Percentiles rank a stretch among this genome's conserved stretches.
Conservation (phyloP, 2,329 filamentous ascomycete genomes). For the Aspergillus eucalypticola region DNA sequence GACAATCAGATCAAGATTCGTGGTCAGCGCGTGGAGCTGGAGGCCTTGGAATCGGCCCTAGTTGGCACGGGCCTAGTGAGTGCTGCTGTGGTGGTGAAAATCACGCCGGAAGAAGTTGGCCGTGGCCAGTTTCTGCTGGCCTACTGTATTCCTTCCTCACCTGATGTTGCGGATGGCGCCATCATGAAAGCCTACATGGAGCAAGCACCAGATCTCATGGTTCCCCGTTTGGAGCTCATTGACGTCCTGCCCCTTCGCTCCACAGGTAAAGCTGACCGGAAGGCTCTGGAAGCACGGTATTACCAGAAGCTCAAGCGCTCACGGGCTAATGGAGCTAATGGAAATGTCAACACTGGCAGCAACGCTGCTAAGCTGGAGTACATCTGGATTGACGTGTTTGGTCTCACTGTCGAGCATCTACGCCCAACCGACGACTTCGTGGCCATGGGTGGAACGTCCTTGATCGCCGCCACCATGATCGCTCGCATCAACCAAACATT, state of each 20-base stretch:
- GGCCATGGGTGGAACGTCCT: constrained; percentile 22
- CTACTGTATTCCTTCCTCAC: constrained; percentile 15
- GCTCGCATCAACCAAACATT: constrained; percentile 19
- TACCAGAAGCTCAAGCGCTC: neutral
- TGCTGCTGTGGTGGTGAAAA: constrained; percentile 18
- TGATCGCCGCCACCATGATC: constrained; percentile 24
- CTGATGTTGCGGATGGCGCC: constrained; percentile 34
- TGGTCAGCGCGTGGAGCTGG: constrained; percentile 62
- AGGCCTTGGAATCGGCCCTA: constrained; percentile 27
- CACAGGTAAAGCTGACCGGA: constrained; percentile 64
- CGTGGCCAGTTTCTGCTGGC: constrained; percentile 22
- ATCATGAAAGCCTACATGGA: constrained; percentile 2
- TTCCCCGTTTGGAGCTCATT: constrained; percentile 69
- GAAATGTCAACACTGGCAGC: neutral
- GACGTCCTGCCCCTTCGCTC: constrained; percentile 68
- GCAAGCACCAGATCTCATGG: constrained; percentile 45
- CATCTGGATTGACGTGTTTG: constrained; percentile 6
- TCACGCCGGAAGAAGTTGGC: constrained; percentile 12
- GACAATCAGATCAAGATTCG: constrained; percentile 37
- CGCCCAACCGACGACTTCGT: constrained; percentile 22
- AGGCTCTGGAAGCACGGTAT: constrained; percentile 14
- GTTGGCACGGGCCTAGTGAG: constrained; percentile 19
- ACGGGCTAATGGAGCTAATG: neutral
- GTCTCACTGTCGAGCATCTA: neutral
- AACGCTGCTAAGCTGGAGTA: neutral